phyloP scores from a whole-genome alignment of 2,329 filamentous ascomycete species.

The Xylariomycetidae sp. region DNA sequence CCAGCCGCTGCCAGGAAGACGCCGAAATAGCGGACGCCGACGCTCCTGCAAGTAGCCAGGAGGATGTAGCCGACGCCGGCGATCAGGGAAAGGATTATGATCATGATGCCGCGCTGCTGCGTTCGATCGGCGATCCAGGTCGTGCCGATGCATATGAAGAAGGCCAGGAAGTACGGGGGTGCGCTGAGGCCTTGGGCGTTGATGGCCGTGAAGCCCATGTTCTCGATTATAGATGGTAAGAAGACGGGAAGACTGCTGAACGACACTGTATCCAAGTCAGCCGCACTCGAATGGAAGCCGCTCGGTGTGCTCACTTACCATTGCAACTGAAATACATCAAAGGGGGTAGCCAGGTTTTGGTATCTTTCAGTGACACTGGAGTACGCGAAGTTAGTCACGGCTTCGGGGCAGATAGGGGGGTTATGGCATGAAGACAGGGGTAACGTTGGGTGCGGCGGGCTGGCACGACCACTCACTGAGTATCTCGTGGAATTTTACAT shows the following conservation, averaged over 20 bases:
- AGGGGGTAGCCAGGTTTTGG: slow-evolving; percentile 44
- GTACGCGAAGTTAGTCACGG: too few relatives aligned
- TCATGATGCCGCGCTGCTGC: slow-evolving; percentile 57
- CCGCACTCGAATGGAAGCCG: slow-evolving; percentile 26
- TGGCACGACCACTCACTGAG: too few relatives aligned
- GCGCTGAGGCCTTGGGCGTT: slow-evolving; percentile 67
- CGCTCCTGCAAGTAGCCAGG: slow-evolving; percentile 46
- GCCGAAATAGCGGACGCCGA: slow-evolving; percentile 33
- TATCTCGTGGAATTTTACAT: slow-evolving; percentile 40
- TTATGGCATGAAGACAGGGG: too few relatives aligned
- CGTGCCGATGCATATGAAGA: slow-evolving; percentile 53
- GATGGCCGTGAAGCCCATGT: slow-evolving; percentile 63
- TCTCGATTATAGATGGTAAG: slow-evolving; percentile 54
- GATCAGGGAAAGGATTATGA: slow-evolving; percentile 48
- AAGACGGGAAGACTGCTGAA: slow-evolving; percentile 61
- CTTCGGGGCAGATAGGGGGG: too few relatives aligned
- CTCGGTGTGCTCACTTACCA: slow-evolving; percentile 18
- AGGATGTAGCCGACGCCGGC: slow-evolving; percentile 60
- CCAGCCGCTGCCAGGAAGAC: slow-evolving; percentile 49
- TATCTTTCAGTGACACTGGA: slow-evolving; percentile 38
- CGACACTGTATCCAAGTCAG: slow-evolving; percentile 57
- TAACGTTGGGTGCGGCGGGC: too few relatives aligned
- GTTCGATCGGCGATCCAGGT: slow-evolving; percentile 61
- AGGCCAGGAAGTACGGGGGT: slow-evolving; percentile 64
- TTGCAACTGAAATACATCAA: slow-evolving; percentile 37